Conservation (phyloP, 116 monocot species). For the Cymodocea nodosa region DNA sequence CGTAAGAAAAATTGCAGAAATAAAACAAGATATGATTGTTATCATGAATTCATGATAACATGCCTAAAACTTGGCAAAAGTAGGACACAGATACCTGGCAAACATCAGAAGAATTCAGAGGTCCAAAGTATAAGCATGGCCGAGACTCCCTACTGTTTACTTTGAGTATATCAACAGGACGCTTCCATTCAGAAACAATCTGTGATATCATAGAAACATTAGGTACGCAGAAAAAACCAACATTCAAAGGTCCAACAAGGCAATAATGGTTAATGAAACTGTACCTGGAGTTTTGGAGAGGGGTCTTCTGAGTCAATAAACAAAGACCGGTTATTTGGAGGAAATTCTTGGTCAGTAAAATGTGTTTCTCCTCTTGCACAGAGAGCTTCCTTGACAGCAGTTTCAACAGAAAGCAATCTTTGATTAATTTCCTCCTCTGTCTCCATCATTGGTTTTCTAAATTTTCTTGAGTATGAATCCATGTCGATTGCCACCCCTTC, state of each 20-base stretch:
- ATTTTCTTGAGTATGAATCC: conserved; percentile 67
- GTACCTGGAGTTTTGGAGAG: conserved; percentile 69
- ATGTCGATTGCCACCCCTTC: conserved; percentile 75
- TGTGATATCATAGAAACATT: conserved; percentile 11
- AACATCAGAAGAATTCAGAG: conserved; percentile 97
- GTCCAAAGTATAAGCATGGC: conserved; percentile 88
- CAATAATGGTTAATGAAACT: background rate
- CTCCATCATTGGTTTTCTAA: conserved; percentile 70
- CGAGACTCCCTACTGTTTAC: conserved; percentile 17
- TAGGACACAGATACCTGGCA: conserved; percentile 52
- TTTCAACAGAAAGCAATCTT: conserved; percentile 91
- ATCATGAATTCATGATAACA: background rate
- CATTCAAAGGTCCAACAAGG: background rate
- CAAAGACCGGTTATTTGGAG: conserved; percentile 83
- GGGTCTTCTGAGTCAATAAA: conserved; percentile 88
- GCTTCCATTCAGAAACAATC: conserved; percentile 98
- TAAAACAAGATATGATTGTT: background rate
- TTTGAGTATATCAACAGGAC: conserved; percentile 36
- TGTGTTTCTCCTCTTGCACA: conserved; percentile 50
- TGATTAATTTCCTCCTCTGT: conserved; percentile 85
- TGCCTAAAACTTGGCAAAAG: background rate
- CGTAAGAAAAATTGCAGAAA: background rate
- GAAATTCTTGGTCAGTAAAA: conserved; percentile 97
- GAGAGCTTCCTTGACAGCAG: conserved; percentile 88
- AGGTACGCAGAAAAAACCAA: background rate